A percentile compares a stretch with the other conserved stretches of the same genome.
phyloP scores from a whole-genome alignment of 176 grass and related monocot species.

The Avena sativa region DNA sequence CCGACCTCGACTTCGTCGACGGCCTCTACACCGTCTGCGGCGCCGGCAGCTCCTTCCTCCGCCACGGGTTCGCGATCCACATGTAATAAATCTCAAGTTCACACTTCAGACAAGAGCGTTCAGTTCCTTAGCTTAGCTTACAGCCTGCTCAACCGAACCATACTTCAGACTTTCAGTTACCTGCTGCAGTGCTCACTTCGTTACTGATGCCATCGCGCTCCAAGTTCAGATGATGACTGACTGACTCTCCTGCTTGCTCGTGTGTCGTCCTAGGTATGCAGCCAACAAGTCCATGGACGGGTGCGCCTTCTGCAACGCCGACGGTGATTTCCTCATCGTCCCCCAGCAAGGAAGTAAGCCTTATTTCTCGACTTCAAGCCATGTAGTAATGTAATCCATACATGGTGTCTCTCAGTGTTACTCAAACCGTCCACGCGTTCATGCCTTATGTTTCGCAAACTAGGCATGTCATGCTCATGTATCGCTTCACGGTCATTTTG shows the following conservation, averaged over 20 bases:
- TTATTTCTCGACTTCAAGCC: too few relatives aligned
- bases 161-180: neutral
- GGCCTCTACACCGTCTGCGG: constrained; percentile 89
- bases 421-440: too few relatives aligned
- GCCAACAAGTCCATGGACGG: constrained; percentile 92
- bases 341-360: constrained; percentile 82
- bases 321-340: constrained; percentile 93
- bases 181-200: neutral
- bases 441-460: neutral
- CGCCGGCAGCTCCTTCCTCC: constrained; percentile 81
- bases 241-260: neutral
- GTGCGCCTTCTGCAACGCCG: constrained; percentile 88
- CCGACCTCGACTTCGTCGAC: constrained; percentile 64
- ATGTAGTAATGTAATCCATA: too few relatives aligned
- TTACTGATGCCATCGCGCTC: neutral
- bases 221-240: neutral
- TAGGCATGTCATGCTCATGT: neutral
- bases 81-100: constrained; percentile 45
- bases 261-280: constrained; percentile 64
- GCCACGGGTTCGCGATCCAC: constrained; percentile 88
- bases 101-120: too few relatives aligned
- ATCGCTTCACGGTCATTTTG: neutral
- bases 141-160: too few relatives aligned
- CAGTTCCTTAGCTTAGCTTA: too few relatives aligned
- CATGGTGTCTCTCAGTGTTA: too few relatives aligned